Conservation (phyloP, 1,139 yeast species). For the Scheffersomyces segobiensis region DNA sequence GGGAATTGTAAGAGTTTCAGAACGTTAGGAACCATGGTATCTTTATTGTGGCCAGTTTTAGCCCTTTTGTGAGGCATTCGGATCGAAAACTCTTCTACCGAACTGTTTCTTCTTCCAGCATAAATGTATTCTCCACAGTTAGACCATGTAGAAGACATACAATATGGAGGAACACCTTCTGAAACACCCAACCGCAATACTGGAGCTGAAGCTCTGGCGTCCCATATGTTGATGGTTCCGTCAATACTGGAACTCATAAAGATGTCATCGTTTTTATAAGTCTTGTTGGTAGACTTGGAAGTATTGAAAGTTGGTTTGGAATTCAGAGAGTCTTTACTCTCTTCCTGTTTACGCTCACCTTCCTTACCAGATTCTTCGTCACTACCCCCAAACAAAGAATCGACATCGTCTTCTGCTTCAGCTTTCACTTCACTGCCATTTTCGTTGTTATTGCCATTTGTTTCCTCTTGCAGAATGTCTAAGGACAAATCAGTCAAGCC, state of each 20-base stretch:
- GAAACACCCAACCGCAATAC: slow-evolving; percentile 59
- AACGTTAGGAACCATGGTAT: slow-evolving; percentile 45
- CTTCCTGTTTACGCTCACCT: slow-evolving; percentile 16
- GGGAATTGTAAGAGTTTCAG: slow-evolving; percentile 73
- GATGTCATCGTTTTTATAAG: slow-evolving; percentile 50
- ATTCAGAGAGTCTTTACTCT: slow-evolving; percentile 17
- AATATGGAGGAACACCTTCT: slow-evolving; percentile 87
- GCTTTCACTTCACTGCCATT: slow-evolving; percentile 5
- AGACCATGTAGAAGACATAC: slow-evolving; percentile 92
- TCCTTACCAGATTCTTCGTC: slow-evolving; percentile 50
- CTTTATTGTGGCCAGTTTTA: slow-evolving; percentile 16
- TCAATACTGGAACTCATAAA: slow-evolving; percentile 83
- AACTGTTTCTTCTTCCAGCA: slow-evolving; percentile 87
- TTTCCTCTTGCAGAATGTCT: slow-evolving; percentile 7
- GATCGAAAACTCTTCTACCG: slow-evolving; percentile 82
- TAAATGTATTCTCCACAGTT: slow-evolving; percentile 74
- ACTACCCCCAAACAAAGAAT: slow-evolving; percentile 78
- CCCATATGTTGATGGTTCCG: slow-evolving; percentile 86
- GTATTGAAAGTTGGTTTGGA: slow-evolving; percentile 5
- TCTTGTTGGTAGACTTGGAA: slow-evolving; percentile 16
- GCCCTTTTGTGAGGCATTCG: slow-evolving; percentile 51
- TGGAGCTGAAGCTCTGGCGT: slow-evolving; percentile 55
- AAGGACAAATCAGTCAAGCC: slow-evolving; percentile 49
- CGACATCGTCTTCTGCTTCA: slow-evolving; percentile 55
- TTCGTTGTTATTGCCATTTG: not conserved